Evolutionary conservation across 192 early-diverging fungal genomes (phyloP), one percentile per base, ranked within the genome.

Genomic region (Coemansia pectinata): DNA sequence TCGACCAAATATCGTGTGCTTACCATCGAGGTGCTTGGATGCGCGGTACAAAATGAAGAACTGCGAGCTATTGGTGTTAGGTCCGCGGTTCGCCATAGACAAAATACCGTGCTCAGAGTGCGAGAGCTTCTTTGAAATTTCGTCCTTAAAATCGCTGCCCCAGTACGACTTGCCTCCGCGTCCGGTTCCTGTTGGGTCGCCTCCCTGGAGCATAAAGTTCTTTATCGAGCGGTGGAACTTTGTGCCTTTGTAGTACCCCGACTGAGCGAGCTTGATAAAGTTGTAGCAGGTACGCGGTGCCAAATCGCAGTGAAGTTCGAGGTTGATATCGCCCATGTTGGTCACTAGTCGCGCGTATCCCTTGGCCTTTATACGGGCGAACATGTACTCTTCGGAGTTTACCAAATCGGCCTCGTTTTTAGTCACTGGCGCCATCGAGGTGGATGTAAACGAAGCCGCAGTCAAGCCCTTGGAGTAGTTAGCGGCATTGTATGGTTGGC

Each of bases 161-260:
- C 87, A 93, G 70, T 63, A 86, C 27, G 88, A 92, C 77, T 88
- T 86, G 10, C 97, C 96, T 34, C 96, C 96, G 29, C 90, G 86
- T 14, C 96, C 96, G 12, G 94, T 98, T 25, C 91, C 95, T 3
- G 96, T 98, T 23, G 96, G 97, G 79, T 99, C 96, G 55, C 95
- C 94, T 53, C 95, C 96, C 87, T 99, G 97, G 38, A 99, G 89
- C 94, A 99, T 96, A 78, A 98, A 99, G 77, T 98, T 90, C 44
- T 88, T 89, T 38, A 94, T 92, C 62, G 86, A 89, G 47, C 96
- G 87, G 73, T 98, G 96, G 76, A 98, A 98, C 12, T 84, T 78
- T 8, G 89, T 86, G 31, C 85, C 81, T 25, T 93, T 92, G 86
- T 98, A 98, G 64, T 96, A 96, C 9, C 90, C 94, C 0, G 66